Evolutionary conservation across 2,329 filamentous ascomycete species (phyloP), one percentile per base, ranked within the genome.

Genomic region (Fusarium concolor): DNA sequence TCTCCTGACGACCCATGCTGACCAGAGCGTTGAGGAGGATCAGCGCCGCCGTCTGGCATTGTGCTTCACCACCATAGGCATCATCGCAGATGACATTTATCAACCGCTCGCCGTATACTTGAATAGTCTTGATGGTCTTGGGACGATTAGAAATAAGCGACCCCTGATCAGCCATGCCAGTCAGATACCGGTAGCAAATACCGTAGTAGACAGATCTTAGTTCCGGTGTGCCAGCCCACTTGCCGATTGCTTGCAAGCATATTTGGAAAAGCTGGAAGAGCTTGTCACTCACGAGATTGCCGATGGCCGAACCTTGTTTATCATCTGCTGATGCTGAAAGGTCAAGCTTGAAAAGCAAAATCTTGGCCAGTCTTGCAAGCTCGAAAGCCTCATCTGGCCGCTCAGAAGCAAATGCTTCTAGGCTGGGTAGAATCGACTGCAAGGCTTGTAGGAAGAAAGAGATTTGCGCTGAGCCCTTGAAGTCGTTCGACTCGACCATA

Each of bases 61-160:
- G 87, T 37, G 92, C 87, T 74, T 95, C 91, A 38, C 94, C 93
- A 61, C 91, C 90, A 77, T 94, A 95, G 20, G 94, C 94, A 80
- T 99, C 96, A 74, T 99, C 96, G 76, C 94, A 97, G 42, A 97
- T 85, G 26, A 93, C 89, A 71, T 95, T 93, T 62, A 98, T 86
- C 38, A 98, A 84, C 55, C 92, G 87, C 73, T 93, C 92, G 38
- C 96, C 94, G 43, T 86, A 87, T 14, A 84, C 77, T 49, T 84
- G 82, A 39, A 93, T 89, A 6, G 90, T 88, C 77, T 92, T 93
- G 70, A 96, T 86, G 2, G 92, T 90, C 76, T 92, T 86, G 28
- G 81, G 78, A 18, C 84, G 82, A 37, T 81, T 84, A 3, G 83
- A 80, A 15, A 78, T 77, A 41, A 82, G 76, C 53, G 85, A 79